Evolutionary conservation across 192 early-diverging fungal genomes (phyloP).

Genomic region (Backusella morwellensis): DNA sequence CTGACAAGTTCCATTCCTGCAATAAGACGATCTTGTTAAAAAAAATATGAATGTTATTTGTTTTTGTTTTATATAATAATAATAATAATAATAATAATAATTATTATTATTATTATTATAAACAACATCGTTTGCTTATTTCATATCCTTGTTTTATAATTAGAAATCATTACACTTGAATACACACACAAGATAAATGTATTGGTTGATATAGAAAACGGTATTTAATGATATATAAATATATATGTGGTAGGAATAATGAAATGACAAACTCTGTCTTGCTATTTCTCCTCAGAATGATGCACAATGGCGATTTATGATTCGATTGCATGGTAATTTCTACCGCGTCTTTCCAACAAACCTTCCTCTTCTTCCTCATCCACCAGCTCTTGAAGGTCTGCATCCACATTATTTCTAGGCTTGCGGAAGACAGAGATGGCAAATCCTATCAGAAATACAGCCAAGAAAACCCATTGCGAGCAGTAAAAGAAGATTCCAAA

Average conservation of each 20-base stretch:
- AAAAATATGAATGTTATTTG: neutral
- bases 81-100: neutral
- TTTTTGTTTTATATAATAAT: neutral
- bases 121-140: neutral
- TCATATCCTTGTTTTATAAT: neutral
- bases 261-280: neutral
- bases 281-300: neutral
- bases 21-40: neutral
- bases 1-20: constrained; percentile 3
- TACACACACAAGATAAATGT: neutral
- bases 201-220: neutral
- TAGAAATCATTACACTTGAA: neutral
- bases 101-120: neutral
- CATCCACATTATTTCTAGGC: constrained; percentile 17
- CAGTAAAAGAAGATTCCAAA: constrained; percentile 56
- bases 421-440: constrained; percentile 16
- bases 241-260: neutral
- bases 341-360: neutral
- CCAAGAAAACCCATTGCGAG: constrained; percentile 53
- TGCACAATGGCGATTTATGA: neutral
- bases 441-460: constrained; percentile 36
- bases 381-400: constrained; percentile 8
- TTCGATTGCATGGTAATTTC: neutral
- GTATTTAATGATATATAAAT: neutral
- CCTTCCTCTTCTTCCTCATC: constrained; percentile 12